Conservation (phyloP, 2,329 filamentous ascomycete species). For the Rhynchosporium secalis region DNA sequence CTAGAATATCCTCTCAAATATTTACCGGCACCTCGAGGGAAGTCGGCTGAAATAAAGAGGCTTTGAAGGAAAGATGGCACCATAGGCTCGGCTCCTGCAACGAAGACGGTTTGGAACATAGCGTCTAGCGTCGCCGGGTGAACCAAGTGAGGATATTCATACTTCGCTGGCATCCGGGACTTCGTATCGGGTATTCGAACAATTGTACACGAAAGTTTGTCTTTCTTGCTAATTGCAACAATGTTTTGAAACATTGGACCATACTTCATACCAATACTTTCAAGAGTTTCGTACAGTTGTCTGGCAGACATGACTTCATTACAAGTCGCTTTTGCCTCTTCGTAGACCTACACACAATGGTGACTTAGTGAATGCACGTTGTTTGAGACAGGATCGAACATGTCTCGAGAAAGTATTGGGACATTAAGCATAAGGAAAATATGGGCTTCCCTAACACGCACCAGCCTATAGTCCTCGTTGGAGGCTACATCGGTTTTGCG, state of each 20-base stretch:
- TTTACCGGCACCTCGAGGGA: slow-evolving; percentile 37
- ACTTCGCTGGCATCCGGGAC: slow-evolving; percentile 45
- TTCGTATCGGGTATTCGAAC: slow-evolving; percentile 28
- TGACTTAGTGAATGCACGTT: no score
- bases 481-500: background rate
- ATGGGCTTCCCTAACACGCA: no score
- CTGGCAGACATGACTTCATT: slow-evolving; percentile 43
- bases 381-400: no score
- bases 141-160: slow-evolving; percentile 51
- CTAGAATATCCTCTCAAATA: slow-evolving; percentile 47
- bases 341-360: background rate
- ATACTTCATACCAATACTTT: slow-evolving; percentile 27
- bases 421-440: no score
- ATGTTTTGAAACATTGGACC: slow-evolving; percentile 38
- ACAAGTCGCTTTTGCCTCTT: slow-evolving; percentile 31
- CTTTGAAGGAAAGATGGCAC: slow-evolving; percentile 16
- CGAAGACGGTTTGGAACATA: slow-evolving; percentile 42
- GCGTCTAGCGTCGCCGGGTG: slow-evolving; percentile 58
- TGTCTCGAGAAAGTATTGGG: no score
- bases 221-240: slow-evolving; percentile 32
- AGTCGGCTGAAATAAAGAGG: slow-evolving; percentile 16
- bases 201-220: slow-evolving; percentile 29
- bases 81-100: slow-evolving; percentile 12
- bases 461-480: background rate
- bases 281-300: slow-evolving; percentile 31